Base-by-base conservation (phyloP, 495 filamentous ascomycete species). In the Zalerion maritima region DNA sequence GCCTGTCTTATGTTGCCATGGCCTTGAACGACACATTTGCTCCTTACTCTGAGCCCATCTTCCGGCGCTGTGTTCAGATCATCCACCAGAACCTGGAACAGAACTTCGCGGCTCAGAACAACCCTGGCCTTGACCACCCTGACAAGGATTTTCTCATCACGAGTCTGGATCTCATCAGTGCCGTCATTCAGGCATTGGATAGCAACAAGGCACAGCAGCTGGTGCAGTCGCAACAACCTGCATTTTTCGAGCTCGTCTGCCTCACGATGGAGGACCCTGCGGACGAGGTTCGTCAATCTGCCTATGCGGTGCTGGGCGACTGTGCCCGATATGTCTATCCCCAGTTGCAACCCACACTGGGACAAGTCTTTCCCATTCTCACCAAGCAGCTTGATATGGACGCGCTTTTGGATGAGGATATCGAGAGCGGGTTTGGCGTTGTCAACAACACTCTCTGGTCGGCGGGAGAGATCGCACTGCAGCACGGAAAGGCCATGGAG, bases 401-500 rank as follows among this genome's bases (percentile, higher is more conserved):
- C 33, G 57, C 69, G 27, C 71, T 83, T 25, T 54, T 71, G 5
- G 73, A 81, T 29, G 75, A 84, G 27, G 78, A 84, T 34, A 65
- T 77, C 16, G 68, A 76, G 14, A 81, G 71, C 5, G 74, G 75
- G 5, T 96, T 92, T 50, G 78, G 79, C 24, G 87, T 94, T 11
- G 67, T 96, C 34, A 99, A 96, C 65, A 99, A 99, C 47, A 86
- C 89, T 17, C 96, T 91, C 60, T 99, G 89, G 89, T 89, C 86
- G 18, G 78, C 73, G 14, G 89, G 89, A 11, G 89, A 99, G 57
- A 91, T 99, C 34, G 75, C 84, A 6, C 74, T 94, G 52, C 73
- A 81, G 43, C 71, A 81, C 41, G 67, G 71, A 34, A 60, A 62
- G 23, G 65, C 57, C 13, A 78, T 96, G 68, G 64, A 60, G 1